Percentiles rank a stretch among this genome's conserved stretches.
These are phyloP conservation scores for Amyloporia xantha DNA, from an alignment of 768 basidiomycete genomes.

Conservation along the genomic window DNA sequence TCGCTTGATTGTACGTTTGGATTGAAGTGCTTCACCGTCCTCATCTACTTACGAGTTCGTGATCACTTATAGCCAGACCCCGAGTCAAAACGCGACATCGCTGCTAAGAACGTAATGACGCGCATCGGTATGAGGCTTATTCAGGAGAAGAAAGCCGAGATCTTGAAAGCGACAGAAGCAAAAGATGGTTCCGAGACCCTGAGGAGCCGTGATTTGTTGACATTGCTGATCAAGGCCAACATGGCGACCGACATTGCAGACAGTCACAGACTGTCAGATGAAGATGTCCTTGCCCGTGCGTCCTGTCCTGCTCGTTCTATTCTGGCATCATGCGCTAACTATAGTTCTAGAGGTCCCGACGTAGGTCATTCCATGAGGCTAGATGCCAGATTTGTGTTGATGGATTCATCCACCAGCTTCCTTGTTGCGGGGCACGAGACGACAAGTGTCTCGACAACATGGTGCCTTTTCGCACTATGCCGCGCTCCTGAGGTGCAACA, in stretches of 20 bases:
- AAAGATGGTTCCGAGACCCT: constrained; percentile 27
- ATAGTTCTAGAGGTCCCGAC: constrained; percentile 18
- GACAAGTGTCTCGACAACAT: constrained; percentile 29
- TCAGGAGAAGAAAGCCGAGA: constrained; percentile 27
- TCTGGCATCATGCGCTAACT: background rate
- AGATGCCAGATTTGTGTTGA: background rate
- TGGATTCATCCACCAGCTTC: constrained; percentile 10
- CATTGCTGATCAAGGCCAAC: constrained; percentile 57
- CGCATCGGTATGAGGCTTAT: constrained; percentile 26
- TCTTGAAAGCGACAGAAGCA: constrained; percentile 24
- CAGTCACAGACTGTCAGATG: constrained; percentile 49
- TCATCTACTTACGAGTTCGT: background rate
- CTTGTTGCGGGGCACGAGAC: constrained; percentile 37
- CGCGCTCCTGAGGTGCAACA: constrained; percentile 30
- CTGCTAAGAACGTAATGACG: constrained; percentile 17
- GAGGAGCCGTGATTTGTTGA: constrained; percentile 48
- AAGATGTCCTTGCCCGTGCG: constrained; percentile 54
- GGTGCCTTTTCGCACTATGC: constrained; percentile 34
- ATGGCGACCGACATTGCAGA: constrained; percentile 53
- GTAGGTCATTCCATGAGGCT: constrained; percentile 2
- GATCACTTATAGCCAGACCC: too few relatives aligned
- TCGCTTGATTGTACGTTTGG: constrained; percentile 13
- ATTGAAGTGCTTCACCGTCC: background rate
- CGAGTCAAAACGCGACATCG: too few relatives aligned
- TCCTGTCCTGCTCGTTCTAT: constrained; percentile 1